These are phyloP conservation scores for Millerozyma acaciae DNA, from an alignment of 805 yeast genomes.

Conservation along the genomic window DNA sequence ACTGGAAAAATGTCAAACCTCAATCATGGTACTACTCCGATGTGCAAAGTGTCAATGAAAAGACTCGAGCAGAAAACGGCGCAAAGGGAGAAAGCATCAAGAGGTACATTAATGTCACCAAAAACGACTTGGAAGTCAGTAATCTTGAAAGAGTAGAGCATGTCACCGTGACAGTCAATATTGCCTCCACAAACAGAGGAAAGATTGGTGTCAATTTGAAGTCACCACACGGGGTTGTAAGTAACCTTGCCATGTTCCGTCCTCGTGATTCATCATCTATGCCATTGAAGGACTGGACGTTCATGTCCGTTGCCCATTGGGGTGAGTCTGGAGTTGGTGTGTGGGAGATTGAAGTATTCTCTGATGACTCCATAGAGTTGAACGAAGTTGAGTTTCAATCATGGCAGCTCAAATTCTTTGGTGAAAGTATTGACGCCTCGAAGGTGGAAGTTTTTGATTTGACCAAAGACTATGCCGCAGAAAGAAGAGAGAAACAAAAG, in stretches of 20 bases:
- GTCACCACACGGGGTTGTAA: slow-evolving; percentile 73
- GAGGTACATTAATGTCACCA: slow-evolving; percentile 39
- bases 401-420: slow-evolving; percentile 83
- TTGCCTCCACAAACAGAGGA: slow-evolving; percentile 66
- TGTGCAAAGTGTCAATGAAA: slow-evolving; percentile 28
- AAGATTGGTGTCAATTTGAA: slow-evolving; percentile 56
- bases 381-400: slow-evolving; percentile 40
- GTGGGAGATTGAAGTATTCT: slow-evolving; percentile 69
- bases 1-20: slow-evolving; percentile 85
- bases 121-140: slow-evolving; percentile 46
- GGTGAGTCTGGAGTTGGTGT: slow-evolving; percentile 77
- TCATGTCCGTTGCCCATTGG: slow-evolving; percentile 98
- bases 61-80: slow-evolving; percentile 10
- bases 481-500: slow-evolving; percentile 25
- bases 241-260: slow-evolving; percentile 71
- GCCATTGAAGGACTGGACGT: slow-evolving; percentile 82
- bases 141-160: slow-evolving; percentile 80
- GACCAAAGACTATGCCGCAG: slow-evolving; percentile 43
- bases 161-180: slow-evolving; percentile 74
- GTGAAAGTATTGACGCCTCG: slow-evolving; percentile 64
- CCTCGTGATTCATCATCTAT: slow-evolving; percentile 47
- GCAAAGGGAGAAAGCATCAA: slow-evolving; percentile 13
- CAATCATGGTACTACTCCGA: slow-evolving; percentile 75
- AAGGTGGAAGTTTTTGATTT: slow-evolving; percentile 57
- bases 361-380: slow-evolving; percentile 33